Evolutionary conservation across 768 basidiomycete species (phyloP), one percentile per base, ranked within the genome.

Genomic region (Tephrocybe sp.): DNA sequence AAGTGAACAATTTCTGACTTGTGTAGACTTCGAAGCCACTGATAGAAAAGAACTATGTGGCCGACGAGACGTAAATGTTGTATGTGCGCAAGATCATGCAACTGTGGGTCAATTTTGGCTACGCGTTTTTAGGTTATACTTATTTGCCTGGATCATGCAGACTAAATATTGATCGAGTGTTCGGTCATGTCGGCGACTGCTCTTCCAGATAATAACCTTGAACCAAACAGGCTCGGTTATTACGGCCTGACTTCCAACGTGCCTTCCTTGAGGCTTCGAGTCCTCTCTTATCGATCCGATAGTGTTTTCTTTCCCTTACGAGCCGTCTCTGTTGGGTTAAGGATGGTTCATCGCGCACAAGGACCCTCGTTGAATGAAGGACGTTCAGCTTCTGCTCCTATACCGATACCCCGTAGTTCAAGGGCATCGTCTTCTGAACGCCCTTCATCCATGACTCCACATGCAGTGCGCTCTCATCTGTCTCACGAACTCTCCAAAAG

Each of bases 311-410:
- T 39, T 3, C 32, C 38, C 45, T 17, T 38, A 30, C 24, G 36
- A 28, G 32, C 42, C 24, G 15, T 33, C 24, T 12, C 12, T 33
- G 14, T 52, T 9, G 24, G 26, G 4, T 40, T 44, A 41, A 51
- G 23, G n/a, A 62, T 62, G 61, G 52, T 56, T 34, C 53, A 52
- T 45, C 48, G 33, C 36, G 38, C 39, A 44, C 56, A 38, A 38
- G 52, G 49, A 34, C 40, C 28, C 24, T 34, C 50, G 40, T 56
- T 50, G 11, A 41, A 46, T 38, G 41, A 54, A 34, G 38, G 45
- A 14, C 58, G 57, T 28, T 40, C 61, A 10, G 53, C 40, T 7
- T 58, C 61, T 11, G 57, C 43, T 28, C 51, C 58, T 5, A 56
- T 61, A 44, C 47, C 54, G 24, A 58, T 61, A 45, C 57, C 57